Conservation (phyloP, 192 early-diverging fungal genomes). For the Geranomyces variabilis region DNA sequence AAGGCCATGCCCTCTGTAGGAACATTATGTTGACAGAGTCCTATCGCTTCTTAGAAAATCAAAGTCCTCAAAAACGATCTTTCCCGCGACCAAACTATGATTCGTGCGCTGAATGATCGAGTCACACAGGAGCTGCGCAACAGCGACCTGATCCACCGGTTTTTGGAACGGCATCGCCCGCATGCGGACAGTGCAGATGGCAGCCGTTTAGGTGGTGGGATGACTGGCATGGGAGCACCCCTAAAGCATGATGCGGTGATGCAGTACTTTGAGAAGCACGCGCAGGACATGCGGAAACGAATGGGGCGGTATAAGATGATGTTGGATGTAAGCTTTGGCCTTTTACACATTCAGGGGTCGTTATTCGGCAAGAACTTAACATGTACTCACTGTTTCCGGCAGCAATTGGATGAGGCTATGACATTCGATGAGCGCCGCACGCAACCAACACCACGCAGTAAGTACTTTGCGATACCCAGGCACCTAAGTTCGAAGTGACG, state of each 20-base stretch:
- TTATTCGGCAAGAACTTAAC: not conserved
- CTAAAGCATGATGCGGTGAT: constrained; percentile 36
- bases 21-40: not conserved
- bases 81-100: constrained; percentile 39
- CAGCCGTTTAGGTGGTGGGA: no score
- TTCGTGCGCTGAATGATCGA: constrained; percentile 27
- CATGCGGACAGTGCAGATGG: no score
- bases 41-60: constrained; percentile 32
- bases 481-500: no score
- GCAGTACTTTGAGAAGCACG: constrained; percentile 44
- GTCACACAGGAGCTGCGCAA: constrained; percentile 41
- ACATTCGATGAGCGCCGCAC: constrained; percentile 9
- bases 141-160: constrained; percentile 40
- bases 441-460: not conserved
- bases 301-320: constrained; percentile 46
- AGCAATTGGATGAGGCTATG: constrained; percentile 33
- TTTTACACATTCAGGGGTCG: no score
- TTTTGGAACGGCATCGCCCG: constrained; percentile 40
- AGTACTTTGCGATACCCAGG: no score
- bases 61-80: constrained; percentile 42
- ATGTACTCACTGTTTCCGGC: no score
- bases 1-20: no score
- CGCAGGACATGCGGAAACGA: constrained; percentile 37
- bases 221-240: constrained; percentile 12
- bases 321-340: constrained; percentile 41